Conservation (phyloP, 2,329 filamentous ascomycete genomes). For the Fusarium sp. region DNA sequence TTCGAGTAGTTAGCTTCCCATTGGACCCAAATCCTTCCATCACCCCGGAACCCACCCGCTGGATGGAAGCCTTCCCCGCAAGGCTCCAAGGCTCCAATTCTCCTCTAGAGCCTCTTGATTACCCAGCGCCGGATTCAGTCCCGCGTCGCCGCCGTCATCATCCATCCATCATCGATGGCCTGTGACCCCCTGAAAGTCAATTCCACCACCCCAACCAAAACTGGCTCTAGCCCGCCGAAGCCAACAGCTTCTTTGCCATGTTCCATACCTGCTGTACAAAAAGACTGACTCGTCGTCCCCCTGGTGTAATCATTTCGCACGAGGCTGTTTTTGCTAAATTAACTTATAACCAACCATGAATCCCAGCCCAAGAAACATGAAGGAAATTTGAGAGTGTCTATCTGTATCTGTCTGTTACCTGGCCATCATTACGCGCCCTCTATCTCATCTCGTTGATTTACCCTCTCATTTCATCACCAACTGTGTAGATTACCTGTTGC, state of each 20-base stretch:
- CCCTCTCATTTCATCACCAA: neutral
- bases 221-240: neutral
- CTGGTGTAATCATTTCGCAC: constrained; percentile 30
- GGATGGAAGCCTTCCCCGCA: constrained; percentile 3
- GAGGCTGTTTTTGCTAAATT: constrained; percentile 30
- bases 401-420: neutral
- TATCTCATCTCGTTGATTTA: neutral
- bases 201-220: constrained; percentile 6
- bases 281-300: constrained; percentile 25
- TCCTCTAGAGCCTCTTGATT: neutral
- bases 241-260: neutral
- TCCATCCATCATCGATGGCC: too few species aligned
- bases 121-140: constrained; percentile 13
- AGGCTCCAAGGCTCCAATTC: neutral
- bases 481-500: neutral
- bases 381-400: neutral
- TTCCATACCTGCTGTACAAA: neutral
- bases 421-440: neutral
- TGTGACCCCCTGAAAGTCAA: constrained; percentile 29
- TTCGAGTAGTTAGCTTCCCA: neutral
- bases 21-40: constrained; percentile 1
- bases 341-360: constrained; percentile 4
- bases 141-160: constrained; percentile 26
- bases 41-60: neutral
- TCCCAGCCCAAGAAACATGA: constrained; percentile 17